Base-by-base conservation (phyloP, 257 asterid genomes). In the Ilex aquifolium region DNA sequence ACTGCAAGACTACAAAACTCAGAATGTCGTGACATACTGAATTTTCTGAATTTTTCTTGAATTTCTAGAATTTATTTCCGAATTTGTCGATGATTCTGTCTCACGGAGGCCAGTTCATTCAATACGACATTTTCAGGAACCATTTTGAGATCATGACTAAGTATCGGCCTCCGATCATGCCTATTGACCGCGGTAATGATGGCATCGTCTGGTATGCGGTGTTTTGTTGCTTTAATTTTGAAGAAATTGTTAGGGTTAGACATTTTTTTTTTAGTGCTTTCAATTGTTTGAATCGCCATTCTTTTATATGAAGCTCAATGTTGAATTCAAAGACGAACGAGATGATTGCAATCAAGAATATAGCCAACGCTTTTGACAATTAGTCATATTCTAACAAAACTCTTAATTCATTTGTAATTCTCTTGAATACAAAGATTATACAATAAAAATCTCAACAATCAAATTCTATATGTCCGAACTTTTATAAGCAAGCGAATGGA, bases 101-200 rank as follows among this genome's bases (percentile, higher is more conserved):
- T 11, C 80, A 87, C 84, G 97, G 91, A 3, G 99, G 96, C 0
- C 87, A 77, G 69, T 93, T 68, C 39, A 67, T 84, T 10, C 94
- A 84, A 87, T 87, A 85, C 64, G 77, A 85, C 52, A 82, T 93
- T 32, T 93, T 85, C 59, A 95, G 92, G 2, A 86, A 82, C 75
- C 59, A 69, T 21, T 93, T 93, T 46, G 96, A 93, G 84, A 73
- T 93, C 68, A 87, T 95, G 16, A 59, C 61, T 52, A 93, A 90
- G 80, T 93, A 93, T 63, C 76, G 90, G 0, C 81, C 95, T 57
- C 99, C 99, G 59, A 83, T 93, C 69, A 84, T 84, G 88, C 96
- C 99, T 31, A 82, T 93, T 63, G 99, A 95, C 52, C 97, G 99
- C 48, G 99, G 99, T 14, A 97, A 97, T 49, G 90, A 93, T 59